phyloP scores from a whole-genome alignment of 2,329 filamentous ascomycete genomes.

The Drechslerella dactyloides region DNA sequence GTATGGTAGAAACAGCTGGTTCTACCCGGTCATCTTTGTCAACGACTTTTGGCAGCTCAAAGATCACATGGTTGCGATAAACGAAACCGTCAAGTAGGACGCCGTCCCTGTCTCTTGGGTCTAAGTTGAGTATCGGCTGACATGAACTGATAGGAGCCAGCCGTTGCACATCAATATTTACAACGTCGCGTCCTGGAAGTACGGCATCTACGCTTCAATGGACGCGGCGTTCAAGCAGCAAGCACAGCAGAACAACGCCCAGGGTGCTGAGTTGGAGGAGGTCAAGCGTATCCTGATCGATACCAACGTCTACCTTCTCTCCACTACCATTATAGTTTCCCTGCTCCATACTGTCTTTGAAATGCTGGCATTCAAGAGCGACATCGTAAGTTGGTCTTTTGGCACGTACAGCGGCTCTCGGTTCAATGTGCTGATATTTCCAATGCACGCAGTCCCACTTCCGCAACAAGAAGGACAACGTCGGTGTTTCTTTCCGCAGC shows the following conservation, averaged over 20 bases:
- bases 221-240: conserved; percentile 88
- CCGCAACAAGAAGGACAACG: conserved; percentile 99
- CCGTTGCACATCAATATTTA: conserved; percentile 54
- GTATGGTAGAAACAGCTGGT: conserved; percentile 88
- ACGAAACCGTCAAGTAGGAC: conserved; percentile 82
- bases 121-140: neutral
- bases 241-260: conserved; percentile 74
- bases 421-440: conserved; percentile 55
- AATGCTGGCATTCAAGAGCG: conserved; percentile 93
- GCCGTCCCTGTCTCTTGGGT: conserved; percentile 56
- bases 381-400: conserved; percentile 68
- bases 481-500: conserved; percentile 92
- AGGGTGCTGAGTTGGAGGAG: conserved; percentile 94
- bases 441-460: conserved; percentile 71
- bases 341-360: conserved; percentile 94
- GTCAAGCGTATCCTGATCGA: conserved; percentile 94
- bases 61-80: conserved; percentile 87
- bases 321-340: conserved; percentile 80
- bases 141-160: conserved; percentile 42
- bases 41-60: conserved; percentile 98
- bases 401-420: too few relatives aligned
- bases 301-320: conserved; percentile 89
- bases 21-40: conserved; percentile 84
- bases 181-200: conserved; percentile 74
- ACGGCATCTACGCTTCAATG: conserved; percentile 79